Percentiles rank a stretch among this genome's conserved stretches.
phyloP scores from a whole-genome alignment of 202 grass and related monocot species.

The Alloteropsis angusta region DNA sequence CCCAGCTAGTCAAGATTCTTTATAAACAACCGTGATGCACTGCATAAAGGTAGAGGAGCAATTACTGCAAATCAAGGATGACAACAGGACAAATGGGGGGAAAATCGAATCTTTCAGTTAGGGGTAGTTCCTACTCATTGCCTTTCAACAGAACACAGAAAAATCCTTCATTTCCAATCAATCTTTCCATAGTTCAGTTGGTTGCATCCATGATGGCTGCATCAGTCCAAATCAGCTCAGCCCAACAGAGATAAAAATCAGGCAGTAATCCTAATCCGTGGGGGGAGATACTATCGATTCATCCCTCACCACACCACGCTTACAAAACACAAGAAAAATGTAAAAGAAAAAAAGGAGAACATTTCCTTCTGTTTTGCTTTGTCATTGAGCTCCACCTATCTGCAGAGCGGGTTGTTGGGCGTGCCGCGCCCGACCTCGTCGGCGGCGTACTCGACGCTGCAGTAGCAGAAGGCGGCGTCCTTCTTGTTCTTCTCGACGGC shows the following conservation, averaged over 20 bases:
- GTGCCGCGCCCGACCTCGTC: conserved; percentile 27
- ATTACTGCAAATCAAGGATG: conserved; percentile 13
- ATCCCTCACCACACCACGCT: conserved; percentile 43
- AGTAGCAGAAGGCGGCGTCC: conserved; percentile 46
- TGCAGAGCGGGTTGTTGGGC: conserved; percentile 40
- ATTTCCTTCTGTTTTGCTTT: not conserved
- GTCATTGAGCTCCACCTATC: conserved; percentile 1
- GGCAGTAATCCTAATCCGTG: conserved; percentile 19
- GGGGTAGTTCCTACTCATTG: not conserved
- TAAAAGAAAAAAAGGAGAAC: not conserved
- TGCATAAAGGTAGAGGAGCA: not conserved
- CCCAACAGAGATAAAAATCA: not conserved
- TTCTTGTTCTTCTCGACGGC: conserved; percentile 73
- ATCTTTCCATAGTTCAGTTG: conserved; percentile 14
- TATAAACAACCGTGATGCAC: conserved; percentile 20
- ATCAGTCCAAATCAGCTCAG: conserved; percentile 25
- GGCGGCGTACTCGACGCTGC: conserved; percentile 42
- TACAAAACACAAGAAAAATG: not conserved
- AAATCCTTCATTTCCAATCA: conserved; percentile 18
- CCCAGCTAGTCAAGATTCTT: conserved; percentile 18
- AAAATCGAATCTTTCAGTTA: conserved; percentile 22
- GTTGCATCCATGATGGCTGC: not conserved
- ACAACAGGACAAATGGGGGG: not conserved
- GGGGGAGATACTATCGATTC: conserved; percentile 52
- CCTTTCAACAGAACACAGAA: conserved; percentile 14